Percentiles rank a stretch among this genome's conserved stretches.
Evolutionary conservation across 768 basidiomycete species (phyloP).

Genomic region (Thelephora aurantiotincta): DNA sequence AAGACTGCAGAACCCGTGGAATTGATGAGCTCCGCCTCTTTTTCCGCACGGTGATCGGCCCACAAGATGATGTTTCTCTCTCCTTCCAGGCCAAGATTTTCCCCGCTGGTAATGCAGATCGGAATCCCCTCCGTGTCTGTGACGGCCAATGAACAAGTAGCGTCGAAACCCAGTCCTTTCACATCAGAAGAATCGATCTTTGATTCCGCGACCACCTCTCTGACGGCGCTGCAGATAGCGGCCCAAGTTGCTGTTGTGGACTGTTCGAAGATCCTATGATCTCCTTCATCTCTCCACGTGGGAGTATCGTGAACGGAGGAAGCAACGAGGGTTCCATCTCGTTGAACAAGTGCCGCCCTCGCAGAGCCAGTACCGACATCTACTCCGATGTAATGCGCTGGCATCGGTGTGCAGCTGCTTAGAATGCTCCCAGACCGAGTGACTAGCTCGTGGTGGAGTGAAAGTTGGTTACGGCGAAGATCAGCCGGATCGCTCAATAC

Average conservation of each 20-base stretch:
- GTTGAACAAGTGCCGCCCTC: conserved; percentile 67
- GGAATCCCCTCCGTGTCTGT: conserved; percentile 61
- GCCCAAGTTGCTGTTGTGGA: conserved; percentile 83
- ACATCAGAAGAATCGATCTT: conserved; percentile 43
- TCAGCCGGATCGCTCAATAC: too few species aligned
- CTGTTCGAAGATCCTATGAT: conserved; percentile 95
- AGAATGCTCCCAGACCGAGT: too few species aligned
- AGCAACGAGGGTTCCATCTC: conserved; percentile 55
- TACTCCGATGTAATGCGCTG: conserved; percentile 50
- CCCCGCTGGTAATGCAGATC: conserved; percentile 58
- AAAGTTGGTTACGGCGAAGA: too few species aligned
- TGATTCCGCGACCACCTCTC: conserved; percentile 44
- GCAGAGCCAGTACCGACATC: conserved; percentile 93
- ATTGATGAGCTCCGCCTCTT: conserved; percentile 88
- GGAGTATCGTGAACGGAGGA: conserved; percentile 71
- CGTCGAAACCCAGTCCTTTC: conserved; percentile 88
- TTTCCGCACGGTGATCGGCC: conserved; percentile 93
- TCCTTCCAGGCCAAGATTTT: conserved; percentile 44
- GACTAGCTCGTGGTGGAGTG: too few species aligned
- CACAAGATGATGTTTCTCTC: conserved; percentile 86
- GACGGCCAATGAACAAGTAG: conserved; percentile 92
- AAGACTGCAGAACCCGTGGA: conserved; percentile 69
- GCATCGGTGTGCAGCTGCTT: not conserved
- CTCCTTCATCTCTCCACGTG: conserved; percentile 72
- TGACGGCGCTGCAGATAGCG: conserved; percentile 46